A percentile compares a stretch with the other conserved stretches of the same genome.
These are phyloP conservation scores for Botryotinia convoluta DNA, from an alignment of 2,329 filamentous ascomycete species.

Conservation along the genomic window DNA sequence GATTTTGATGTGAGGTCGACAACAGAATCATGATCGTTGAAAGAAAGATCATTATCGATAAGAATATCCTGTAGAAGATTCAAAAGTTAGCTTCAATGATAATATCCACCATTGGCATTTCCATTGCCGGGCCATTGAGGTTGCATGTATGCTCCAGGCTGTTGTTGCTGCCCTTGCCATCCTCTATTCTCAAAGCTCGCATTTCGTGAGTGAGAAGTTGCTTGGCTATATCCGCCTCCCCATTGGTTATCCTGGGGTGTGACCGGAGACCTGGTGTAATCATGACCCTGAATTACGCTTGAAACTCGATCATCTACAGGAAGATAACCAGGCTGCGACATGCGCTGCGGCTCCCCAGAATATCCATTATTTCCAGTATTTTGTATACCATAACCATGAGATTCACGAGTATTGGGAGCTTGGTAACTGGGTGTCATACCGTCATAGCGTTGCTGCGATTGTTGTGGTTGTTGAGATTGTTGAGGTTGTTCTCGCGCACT, in stretches of 20 bases:
- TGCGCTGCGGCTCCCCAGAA: neutral
- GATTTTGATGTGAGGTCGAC: neutral
- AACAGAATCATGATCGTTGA: neutral
- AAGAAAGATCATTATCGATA: constrained; percentile 20
- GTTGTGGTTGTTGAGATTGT: constrained; percentile 5
- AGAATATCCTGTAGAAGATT: constrained; percentile 20
- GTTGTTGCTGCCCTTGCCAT: constrained; percentile 20
- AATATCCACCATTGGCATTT: constrained; percentile 20
- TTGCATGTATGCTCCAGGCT: constrained; percentile 7
- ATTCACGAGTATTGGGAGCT: constrained; percentile 15
- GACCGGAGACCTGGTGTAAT: constrained; percentile 17
- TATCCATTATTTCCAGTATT: constrained; percentile 11
- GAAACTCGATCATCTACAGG: constrained; percentile 21
- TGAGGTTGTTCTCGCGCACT: constrained; percentile 37
- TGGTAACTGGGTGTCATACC: constrained; percentile 28
- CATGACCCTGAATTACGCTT: constrained; percentile 22
- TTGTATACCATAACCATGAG: constrained; percentile 6
- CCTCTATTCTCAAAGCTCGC: constrained; percentile 15
- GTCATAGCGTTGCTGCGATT: constrained; percentile 29
- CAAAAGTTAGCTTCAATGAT: constrained; percentile 22
- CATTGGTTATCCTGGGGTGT: constrained; percentile 16
- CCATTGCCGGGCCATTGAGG: constrained; percentile 13
- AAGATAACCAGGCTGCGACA: constrained; percentile 5
- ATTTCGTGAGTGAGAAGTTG: constrained; percentile 15
- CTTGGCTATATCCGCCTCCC: constrained; percentile 9